phyloP scores from a whole-genome alignment of 2,329 filamentous ascomycete genomes.

The Scedosporium minutisporum region DNA sequence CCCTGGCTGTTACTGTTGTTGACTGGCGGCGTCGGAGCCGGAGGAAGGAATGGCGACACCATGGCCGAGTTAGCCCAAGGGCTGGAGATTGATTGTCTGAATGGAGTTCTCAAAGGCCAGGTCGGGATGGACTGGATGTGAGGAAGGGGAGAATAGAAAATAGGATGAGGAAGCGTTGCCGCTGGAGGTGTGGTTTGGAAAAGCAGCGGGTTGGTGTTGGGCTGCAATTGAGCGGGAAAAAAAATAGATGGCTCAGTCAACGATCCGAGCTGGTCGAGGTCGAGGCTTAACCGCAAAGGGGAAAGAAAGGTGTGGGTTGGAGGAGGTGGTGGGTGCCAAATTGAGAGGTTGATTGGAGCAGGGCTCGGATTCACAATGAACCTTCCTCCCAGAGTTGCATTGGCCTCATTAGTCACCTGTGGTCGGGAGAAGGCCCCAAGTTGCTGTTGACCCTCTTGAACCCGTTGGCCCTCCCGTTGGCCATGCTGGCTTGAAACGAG shows the following conservation, averaged over 20 bases:
- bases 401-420: background rate
- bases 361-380: background rate
- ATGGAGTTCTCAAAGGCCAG: background rate
- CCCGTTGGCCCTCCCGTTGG: background rate
- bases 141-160: background rate
- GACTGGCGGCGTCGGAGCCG: conserved; percentile 40
- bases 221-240: conserved; percentile 8
- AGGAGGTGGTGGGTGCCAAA: background rate
- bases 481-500: background rate
- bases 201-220: conserved; percentile 6
- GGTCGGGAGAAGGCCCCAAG: background rate
- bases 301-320: background rate
- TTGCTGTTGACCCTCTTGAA: background rate
- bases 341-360: background rate
- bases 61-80: conserved; percentile 6
- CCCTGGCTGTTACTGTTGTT: conserved; percentile 22
- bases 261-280: background rate
- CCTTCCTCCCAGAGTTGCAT: background rate
- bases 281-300: background rate
- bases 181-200: background rate
- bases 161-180: conserved; percentile 1
- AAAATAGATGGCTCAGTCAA: conserved; percentile 1
- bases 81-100: background rate
- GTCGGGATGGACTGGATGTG: background rate
- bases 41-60: conserved; percentile 28